phyloP scores from a whole-genome alignment of 768 basidiomycete genomes.

The Baorangia bicolor region DNA sequence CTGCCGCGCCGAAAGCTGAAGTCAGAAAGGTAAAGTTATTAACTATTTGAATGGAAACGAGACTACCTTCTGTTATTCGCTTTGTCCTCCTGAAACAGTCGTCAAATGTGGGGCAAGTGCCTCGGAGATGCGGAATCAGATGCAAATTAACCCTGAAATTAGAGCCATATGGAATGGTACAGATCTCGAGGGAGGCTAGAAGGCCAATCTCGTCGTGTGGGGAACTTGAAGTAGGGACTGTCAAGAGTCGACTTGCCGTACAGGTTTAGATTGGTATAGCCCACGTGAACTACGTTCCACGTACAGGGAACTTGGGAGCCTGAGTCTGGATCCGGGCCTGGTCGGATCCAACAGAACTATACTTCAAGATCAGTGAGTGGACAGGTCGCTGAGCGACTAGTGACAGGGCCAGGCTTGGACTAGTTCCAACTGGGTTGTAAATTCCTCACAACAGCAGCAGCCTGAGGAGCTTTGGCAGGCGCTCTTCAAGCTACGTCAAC shows the following conservation, averaged over 20 bases:
- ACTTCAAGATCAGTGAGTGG: background rate
- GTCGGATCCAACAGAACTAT: background rate
- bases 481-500: background rate
- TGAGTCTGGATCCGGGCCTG: too few species aligned
- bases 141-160: background rate
- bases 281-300: background rate
- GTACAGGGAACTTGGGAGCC: background rate
- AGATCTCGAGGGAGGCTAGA: background rate
- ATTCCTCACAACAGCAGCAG: too few species aligned
- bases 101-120: background rate
- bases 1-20: background rate
- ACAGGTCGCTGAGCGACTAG: too few species aligned
- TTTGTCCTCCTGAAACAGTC: background rate
- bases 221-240: background rate
- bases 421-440: too few species aligned
- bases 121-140: background rate
- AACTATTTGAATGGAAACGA: background rate
- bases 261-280: background rate
- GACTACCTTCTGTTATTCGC: background rate
- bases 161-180: background rate
- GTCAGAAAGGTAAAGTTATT: background rate
- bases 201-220: background rate
- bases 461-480: too few species aligned
- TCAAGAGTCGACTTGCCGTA: too few species aligned
- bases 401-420: too few species aligned